These are phyloP conservation scores for Paulownia fortunei DNA, from an alignment of 257 asterid genomes.

Conservation along the genomic window DNA sequence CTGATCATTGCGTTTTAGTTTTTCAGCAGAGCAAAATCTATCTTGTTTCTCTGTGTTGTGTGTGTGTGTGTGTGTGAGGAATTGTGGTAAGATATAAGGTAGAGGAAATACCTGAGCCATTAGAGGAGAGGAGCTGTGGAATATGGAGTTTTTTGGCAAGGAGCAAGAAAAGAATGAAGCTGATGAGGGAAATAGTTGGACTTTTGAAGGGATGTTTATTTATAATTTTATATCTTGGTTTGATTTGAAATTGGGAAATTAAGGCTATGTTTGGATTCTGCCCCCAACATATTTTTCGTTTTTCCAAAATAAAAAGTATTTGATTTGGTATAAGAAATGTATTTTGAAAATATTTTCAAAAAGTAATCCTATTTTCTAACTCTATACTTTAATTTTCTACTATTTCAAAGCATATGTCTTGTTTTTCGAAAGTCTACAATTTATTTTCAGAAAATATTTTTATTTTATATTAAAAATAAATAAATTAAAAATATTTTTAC, in stretches of 20 bases:
- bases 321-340: too few relatives aligned
- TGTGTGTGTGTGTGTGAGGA: not conserved
- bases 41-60: not conserved
- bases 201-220: slow-evolving; percentile 3
- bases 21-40: not conserved
- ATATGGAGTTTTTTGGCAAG: not conserved
- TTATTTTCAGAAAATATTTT: too few relatives aligned
- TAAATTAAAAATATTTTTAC: too few relatives aligned
- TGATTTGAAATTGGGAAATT: not conserved
- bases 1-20: not conserved
- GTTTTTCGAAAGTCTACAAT: too few relatives aligned
- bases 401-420: too few relatives aligned
- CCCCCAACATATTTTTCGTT: too few relatives aligned
- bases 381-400: too few relatives aligned
- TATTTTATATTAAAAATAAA: too few relatives aligned
- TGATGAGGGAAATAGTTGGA: not conserved
- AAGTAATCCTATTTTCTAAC: too few relatives aligned
- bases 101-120: slow-evolving; percentile 45
- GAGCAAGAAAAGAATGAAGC: not conserved
- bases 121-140: slow-evolving; percentile 5
- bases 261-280: too few relatives aligned
- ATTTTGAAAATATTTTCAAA: too few relatives aligned
- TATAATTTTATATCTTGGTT: slow-evolving; percentile 2
- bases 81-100: not conserved
- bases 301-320: too few relatives aligned